These are phyloP conservation scores for Dactylellina leptospora DNA, from an alignment of 2,329 filamentous ascomycete genomes.

Conservation along the genomic window DNA sequence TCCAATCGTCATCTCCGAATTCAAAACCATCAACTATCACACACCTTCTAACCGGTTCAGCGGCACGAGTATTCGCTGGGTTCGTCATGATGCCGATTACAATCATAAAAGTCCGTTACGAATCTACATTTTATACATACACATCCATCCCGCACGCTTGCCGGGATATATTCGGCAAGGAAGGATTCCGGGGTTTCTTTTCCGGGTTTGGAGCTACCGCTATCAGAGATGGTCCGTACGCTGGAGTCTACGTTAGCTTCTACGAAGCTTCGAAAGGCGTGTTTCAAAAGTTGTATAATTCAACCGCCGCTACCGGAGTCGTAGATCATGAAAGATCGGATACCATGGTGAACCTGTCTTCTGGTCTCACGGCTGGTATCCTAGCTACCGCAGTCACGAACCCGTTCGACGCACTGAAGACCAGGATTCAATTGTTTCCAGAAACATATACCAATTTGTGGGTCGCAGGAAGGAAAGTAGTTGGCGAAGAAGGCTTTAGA, in stretches of 20 bases:
- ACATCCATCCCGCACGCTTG: conserved; percentile 76
- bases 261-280: conserved; percentile 84
- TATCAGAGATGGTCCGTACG: conserved; percentile 93
- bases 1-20: conserved; percentile 58
- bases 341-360: conserved; percentile 82
- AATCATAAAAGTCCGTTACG: conserved; percentile 94
- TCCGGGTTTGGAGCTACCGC: conserved; percentile 93
- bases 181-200: conserved; percentile 87
- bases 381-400: conserved; percentile 90
- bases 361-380: conserved; percentile 80
- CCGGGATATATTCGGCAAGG: conserved; percentile 74
- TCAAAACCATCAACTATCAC: conserved; percentile 75
- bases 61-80: conserved; percentile 84
- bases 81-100: conserved; percentile 95
- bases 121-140: conserved; percentile 86
- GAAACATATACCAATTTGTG: conserved; percentile 82
- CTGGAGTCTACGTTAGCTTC: conserved; percentile 90
- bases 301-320: conserved; percentile 51
- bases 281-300: conserved; percentile 62
- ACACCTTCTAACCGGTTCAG: conserved; percentile 84
- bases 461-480: conserved; percentile 78
- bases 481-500: conserved; percentile 79
- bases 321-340: conserved; percentile 60
- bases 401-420: conserved; percentile 96
- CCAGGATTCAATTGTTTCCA: conserved; percentile 89